Conservation (phyloP, 2,329 filamentous ascomycete genomes). For the Penicillium sp. region DNA sequence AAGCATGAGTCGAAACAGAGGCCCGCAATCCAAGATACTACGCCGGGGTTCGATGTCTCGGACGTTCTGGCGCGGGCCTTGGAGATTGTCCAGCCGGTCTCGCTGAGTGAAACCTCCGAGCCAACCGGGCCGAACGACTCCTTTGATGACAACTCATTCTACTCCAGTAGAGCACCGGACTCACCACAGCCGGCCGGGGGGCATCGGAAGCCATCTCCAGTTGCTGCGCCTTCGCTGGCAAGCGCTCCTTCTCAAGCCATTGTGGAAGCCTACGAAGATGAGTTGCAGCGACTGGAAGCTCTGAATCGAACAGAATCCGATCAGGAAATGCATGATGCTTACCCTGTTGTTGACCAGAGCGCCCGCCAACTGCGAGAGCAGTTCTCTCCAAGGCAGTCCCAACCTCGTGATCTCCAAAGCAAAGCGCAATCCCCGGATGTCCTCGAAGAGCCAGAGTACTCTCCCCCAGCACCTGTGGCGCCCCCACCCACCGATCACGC, state of each 20-base stretch:
- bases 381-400: constrained; percentile 19
- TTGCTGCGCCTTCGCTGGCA: constrained; percentile 26
- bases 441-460: constrained; percentile 45
- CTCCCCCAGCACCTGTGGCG: constrained; percentile 40
- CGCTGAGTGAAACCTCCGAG: constrained; percentile 47
- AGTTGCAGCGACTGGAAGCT: constrained; percentile 34
- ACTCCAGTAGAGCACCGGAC: constrained; percentile 83
- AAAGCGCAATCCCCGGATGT: constrained; percentile 27
- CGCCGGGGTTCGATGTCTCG: constrained; percentile 62
- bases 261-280: constrained; percentile 31
- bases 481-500: constrained; percentile 35
- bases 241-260: constrained; percentile 29
- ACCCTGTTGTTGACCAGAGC: constrained; percentile 34
- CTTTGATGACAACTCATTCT: constrained; percentile 90
- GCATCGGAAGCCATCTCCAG: constrained; percentile 26
- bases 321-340: constrained; percentile 36
- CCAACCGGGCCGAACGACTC: constrained; percentile 67
- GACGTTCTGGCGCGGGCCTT: constrained; percentile 67
- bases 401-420: constrained; percentile 17
- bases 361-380: constrained; percentile 27
- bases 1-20: constrained; percentile 45
- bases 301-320: constrained; percentile 32
- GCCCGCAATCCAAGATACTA: constrained; percentile 47
- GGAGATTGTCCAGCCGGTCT: constrained; percentile 63
- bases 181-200: constrained; percentile 51